Conservation (phyloP, 805 yeast genomes). For the Hyphopichia homilentoma region DNA sequence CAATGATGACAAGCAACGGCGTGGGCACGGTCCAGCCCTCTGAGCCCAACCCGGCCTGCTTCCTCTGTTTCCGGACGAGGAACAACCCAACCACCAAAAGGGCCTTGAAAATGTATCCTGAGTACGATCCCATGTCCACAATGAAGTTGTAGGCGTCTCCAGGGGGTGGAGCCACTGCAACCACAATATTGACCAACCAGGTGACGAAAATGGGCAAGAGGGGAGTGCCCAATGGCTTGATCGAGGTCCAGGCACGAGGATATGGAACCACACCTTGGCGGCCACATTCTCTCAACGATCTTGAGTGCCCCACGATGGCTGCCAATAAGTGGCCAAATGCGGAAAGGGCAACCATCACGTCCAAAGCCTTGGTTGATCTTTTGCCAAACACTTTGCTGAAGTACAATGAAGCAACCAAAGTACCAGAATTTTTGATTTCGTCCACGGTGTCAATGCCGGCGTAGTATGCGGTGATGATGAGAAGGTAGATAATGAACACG, state of each 20-base stretch:
- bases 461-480: constrained; percentile 30
- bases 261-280: constrained; percentile 31
- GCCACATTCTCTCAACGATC: constrained; percentile 30
- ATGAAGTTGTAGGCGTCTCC: constrained; percentile 33
- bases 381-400: constrained; percentile 29
- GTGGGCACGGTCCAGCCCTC: constrained; percentile 30
- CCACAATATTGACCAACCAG: constrained; percentile 21
- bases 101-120: constrained; percentile 24
- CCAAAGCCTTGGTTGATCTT: constrained; percentile 17
- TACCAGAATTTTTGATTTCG: constrained; percentile 24
- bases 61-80: constrained; percentile 26
- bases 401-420: constrained; percentile 24
- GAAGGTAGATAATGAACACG: constrained; percentile 28
- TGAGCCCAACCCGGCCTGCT: constrained; percentile 27
- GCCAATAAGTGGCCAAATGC: constrained; percentile 29
- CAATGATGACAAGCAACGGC: constrained; percentile 27
- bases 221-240: constrained; percentile 30
- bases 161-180: constrained; percentile 30
- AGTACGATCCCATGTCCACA: constrained; percentile 28
- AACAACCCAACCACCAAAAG: constrained; percentile 24
- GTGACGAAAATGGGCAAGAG: constrained; percentile 21
- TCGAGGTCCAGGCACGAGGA: constrained; percentile 24
- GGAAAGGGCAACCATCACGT: constrained; percentile 25
- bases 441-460: constrained; percentile 21
- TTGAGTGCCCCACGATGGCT: constrained; percentile 24